Evolutionary conservation across 2,329 filamentous ascomycete genomes (phyloP), one percentile per base, ranked within the genome.

Genomic region (Pezicula radicicola): DNA sequence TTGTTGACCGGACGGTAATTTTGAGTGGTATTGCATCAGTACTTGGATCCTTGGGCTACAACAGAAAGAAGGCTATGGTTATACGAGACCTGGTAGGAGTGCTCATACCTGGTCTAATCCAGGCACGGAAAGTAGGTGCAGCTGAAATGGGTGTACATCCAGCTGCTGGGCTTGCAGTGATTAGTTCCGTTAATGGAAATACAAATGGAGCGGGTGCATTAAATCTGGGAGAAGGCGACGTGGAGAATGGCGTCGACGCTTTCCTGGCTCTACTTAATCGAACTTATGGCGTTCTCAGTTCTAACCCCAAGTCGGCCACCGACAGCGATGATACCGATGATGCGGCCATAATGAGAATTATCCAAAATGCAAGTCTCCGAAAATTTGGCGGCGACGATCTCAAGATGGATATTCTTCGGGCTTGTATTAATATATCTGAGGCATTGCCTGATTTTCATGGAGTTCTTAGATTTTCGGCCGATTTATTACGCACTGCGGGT

Each of bases 121-220:
- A 97, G 69, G 94, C 94, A 15, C 83, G 94, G 37, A 97, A 95
- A 44, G 81, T 93, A 45, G 93, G 93, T 30, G 94, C 94, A 39
- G 92, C 94, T n/a, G 94, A 97, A 66, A 89, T 94, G 63, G 94
- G 93, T 3, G 90, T 99, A 35, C 93, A 97, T 70, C 94, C 94
- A 39, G 93, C 93, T 16, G 91, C 93, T 9, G 92, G 91, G 0
- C 74, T 97, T 47, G 85, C 91, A 25, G 85, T 87, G 12, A 73
- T 94, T 28, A 87, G 84, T 57, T 74, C 80, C 10, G 69, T 73
- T 3, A 74, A 72, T 51, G 75, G 76, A 1, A 76, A 76, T 40
- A 69, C 68, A 18, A 77, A 74, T 52, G 79, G 78, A 9, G 73
- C 77, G 7, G 74, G 78, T 33, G 79, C 76, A 2, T 72, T 87